Evolutionary conservation across 2,329 filamentous ascomycete genomes (phyloP), one percentile per base, ranked within the genome.

Genomic region (Pseudocercospora crystallina): DNA sequence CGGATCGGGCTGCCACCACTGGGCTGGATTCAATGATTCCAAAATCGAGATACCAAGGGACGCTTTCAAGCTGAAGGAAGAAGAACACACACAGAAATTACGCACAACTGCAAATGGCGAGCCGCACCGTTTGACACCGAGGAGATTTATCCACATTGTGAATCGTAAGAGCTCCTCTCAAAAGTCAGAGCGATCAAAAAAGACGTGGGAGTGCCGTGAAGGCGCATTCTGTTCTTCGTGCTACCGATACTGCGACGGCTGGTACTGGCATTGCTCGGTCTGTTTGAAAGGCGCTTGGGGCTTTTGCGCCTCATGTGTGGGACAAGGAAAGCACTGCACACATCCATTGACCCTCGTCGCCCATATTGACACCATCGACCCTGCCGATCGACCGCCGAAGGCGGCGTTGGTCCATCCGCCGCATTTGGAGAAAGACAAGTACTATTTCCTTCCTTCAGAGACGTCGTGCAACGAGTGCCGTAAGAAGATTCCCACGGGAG

Each of bases 261-360:
- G 17, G 11, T 42, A 30, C 8, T 42, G 39, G 39, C 17, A 42
- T 42, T 42, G 39, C 26, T n/a, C n/a, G 15, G 32, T 30, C n/a
- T 42, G 39, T 30, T 42, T 42, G n/a, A 30, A 30, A 9, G 39
- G 39, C 30, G 39, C 12, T n/a, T 42, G 39, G 39, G 26, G 39
- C 26, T 42, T 42, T 11, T 42, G 39, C 39, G 26, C 10, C 26
- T 9, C 8, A 5, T 42, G 39, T 42, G 39, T 42, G 12, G 12
- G 14, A 13, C 4, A 42, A 29, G 39, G 39, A n/a, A 42, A 31
- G 12, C 39, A 42, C 15, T 42, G 39, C 39, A 42, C 17, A 31
- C 39, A 42, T 17, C 26, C 30, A 2, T 13, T 42, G 5, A 5
- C 32, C 12, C 39, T 30, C 8, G 17, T 42, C 12, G n/a, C 13